These are phyloP conservation scores for Talaromyces trachyspermus DNA, from an alignment of 495 filamentous ascomycete genomes.

Conservation along the genomic window DNA sequence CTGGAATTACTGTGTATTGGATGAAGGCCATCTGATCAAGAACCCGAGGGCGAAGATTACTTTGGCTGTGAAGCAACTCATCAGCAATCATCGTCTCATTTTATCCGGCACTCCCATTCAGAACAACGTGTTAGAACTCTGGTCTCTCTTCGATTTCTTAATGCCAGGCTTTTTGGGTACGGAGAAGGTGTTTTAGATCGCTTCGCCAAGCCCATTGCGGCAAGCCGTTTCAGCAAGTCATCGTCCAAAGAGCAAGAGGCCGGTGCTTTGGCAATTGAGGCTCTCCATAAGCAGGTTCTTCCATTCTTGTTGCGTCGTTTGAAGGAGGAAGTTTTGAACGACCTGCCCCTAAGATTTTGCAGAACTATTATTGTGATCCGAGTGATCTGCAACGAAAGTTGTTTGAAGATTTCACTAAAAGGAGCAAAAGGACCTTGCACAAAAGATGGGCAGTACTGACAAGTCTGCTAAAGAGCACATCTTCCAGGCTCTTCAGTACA, in stretches of 20 bases:
- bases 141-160: conserved; percentile 97
- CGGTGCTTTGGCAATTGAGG: conserved; percentile 91
- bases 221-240: conserved; percentile 88
- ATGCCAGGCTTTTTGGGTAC: conserved; percentile 99
- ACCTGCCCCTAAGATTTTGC: conserved; percentile 97
- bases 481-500: conserved; percentile 98
- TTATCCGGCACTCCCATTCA: conserved; percentile 96
- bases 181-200: conserved; percentile 96
- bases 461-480: conserved; percentile 96
- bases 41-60: conserved; percentile 94
- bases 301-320: conserved; percentile 93
- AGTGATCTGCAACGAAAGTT: conserved; percentile 91
- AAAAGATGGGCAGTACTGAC: conserved; percentile 69
- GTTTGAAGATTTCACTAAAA: conserved; percentile 94
- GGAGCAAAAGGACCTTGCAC: conserved; percentile 72
- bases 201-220: conserved; percentile 95
- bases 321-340: conserved; percentile 95
- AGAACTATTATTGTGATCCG: conserved; percentile 99
- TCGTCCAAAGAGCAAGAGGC: conserved; percentile 98
- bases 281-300: conserved; percentile 93
- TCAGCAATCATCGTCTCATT: conserved; percentile 90
- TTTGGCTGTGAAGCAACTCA: conserved; percentile 76
- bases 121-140: conserved; percentile 96
- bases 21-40: conserved; percentile 98
- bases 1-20: conserved; percentile 97